A percentile compares a stretch with the other conserved stretches of the same genome.
Conservation (phyloP, 2,329 filamentous ascomycete species). For the Epichloe aotearoae region DNA sequence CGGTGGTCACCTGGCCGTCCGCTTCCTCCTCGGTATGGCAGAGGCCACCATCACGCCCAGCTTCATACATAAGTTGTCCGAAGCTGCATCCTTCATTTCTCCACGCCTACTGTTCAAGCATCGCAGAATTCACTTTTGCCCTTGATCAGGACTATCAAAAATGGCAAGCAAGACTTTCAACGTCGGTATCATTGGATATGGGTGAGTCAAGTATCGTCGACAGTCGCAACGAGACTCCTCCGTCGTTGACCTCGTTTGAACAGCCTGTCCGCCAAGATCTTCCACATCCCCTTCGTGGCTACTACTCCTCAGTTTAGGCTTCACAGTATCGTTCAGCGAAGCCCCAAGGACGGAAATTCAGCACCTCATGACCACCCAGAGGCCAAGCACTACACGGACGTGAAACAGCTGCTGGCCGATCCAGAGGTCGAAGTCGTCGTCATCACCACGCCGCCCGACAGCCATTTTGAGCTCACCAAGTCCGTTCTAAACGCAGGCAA, state of each 20-base stretch:
- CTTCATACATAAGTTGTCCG: too few species aligned
- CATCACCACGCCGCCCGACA: slow-evolving; percentile 57
- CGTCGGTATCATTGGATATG: slow-evolving; percentile 38
- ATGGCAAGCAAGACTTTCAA: slow-evolving; percentile 31
- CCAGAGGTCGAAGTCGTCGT: slow-evolving; percentile 54
- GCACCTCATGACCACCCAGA: slow-evolving; percentile 55
- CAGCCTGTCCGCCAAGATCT: slow-evolving; percentile 58
- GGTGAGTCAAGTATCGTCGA: slow-evolving; percentile 23
- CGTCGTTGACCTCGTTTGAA: slow-evolving; percentile 4
- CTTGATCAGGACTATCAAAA: background rate
- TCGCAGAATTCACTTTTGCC: background rate
- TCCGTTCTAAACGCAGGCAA: slow-evolving; percentile 56
- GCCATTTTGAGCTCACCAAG: slow-evolving; percentile 54
- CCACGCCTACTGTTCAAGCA: too few species aligned
- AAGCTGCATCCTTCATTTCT: too few species aligned
- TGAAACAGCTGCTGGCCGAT: slow-evolving; percentile 52
- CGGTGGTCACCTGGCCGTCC: slow-evolving; percentile 21
- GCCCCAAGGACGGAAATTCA: slow-evolving; percentile 49
- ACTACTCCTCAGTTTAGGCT: slow-evolving; percentile 52
- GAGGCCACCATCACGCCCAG: slow-evolving; percentile 34
- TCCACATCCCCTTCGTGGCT: slow-evolving; percentile 69
- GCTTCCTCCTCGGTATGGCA: slow-evolving; percentile 39
- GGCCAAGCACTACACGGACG: slow-evolving; percentile 49
- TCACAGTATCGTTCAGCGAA: slow-evolving; percentile 64
- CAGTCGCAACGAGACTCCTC: background rate